Evolutionary conservation across 176 grass and related monocot genomes (phyloP).

Genomic region (Rhynchospora tenuis): DNA sequence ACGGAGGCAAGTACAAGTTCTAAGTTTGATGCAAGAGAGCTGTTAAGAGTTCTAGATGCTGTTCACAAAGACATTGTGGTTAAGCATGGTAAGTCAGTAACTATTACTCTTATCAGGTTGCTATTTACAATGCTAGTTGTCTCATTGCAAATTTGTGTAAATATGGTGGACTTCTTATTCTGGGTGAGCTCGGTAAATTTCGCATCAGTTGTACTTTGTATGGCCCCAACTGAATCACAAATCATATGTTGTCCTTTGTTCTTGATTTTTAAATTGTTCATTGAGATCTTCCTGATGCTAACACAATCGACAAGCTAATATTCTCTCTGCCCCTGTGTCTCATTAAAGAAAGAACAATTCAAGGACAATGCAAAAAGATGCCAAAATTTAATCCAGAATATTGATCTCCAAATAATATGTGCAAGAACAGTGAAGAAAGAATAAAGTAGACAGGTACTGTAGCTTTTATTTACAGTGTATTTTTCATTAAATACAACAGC

Average conservation of each 20-base stretch:
- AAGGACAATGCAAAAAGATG: background rate
- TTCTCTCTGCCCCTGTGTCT: too few species aligned
- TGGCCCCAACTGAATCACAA: background rate
- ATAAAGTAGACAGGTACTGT: background rate
- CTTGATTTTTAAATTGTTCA: background rate
- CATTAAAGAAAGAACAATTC: background rate
- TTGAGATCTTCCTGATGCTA: background rate
- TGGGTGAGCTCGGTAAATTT: background rate
- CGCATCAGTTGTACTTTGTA: background rate
- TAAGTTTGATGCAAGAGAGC: slow-evolving; percentile 43
- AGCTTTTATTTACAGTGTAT: background rate
- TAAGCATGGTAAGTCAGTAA: slow-evolving; percentile 43
- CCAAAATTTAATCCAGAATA: background rate
- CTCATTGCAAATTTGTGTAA: background rate
- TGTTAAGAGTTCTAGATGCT: slow-evolving; percentile 55
- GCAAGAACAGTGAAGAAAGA: background rate
- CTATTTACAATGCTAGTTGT: background rate
- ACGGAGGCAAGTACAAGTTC: slow-evolving; percentile 11
- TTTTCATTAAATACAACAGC: background rate
- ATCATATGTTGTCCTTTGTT: background rate
- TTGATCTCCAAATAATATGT: background rate
- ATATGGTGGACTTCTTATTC: background rate
- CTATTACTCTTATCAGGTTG: slow-evolving; percentile 17
- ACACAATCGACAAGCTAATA: background rate
- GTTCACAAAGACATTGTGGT: slow-evolving; percentile 48